These are phyloP conservation scores for Gymnopilus junonius DNA, from an alignment of 768 basidiomycete genomes.

Conservation along the genomic window DNA sequence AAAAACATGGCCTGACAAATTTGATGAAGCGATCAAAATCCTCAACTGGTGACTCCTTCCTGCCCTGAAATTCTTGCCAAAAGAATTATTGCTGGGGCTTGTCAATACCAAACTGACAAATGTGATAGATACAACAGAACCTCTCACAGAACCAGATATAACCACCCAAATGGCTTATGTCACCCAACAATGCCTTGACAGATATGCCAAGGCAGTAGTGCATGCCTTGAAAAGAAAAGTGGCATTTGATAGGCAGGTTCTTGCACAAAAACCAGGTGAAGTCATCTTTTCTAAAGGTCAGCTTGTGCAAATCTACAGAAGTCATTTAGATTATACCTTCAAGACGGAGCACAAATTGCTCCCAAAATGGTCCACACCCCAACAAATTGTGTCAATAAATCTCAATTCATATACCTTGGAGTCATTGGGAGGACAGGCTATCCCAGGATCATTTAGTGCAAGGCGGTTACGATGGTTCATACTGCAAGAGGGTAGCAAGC, in stretches of 20 bases:
- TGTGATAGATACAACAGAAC: background rate
- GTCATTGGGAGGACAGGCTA: no score
- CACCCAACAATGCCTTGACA: constrained; percentile 33
- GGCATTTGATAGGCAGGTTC: constrained; percentile 31
- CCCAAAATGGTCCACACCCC: constrained; percentile 34
- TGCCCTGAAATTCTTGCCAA: constrained; percentile 26
- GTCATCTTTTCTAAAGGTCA: constrained; percentile 29
- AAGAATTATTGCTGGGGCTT: constrained; percentile 34
- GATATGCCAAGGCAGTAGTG: constrained; percentile 25
- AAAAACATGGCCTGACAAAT: constrained; percentile 33
- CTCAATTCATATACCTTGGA: no score
- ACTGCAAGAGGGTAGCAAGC: no score
- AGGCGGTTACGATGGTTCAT: no score
- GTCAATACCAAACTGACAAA: constrained; percentile 29
- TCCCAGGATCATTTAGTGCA: no score
- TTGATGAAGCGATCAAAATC: constrained; percentile 29
- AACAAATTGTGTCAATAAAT: background rate
- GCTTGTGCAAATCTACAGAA: constrained; percentile 35
- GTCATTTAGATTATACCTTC: constrained; percentile 30
- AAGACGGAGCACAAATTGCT: constrained; percentile 30
- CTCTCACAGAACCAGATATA: constrained; percentile 23
- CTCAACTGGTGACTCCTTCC: constrained; percentile 31
- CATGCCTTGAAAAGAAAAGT: constrained; percentile 29
- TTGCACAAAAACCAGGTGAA: constrained; percentile 14
- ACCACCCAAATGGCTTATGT: constrained; percentile 20